Base-by-base conservation (phyloP, 192 early-diverging fungal species). In the Mycoemilia scoparia region DNA sequence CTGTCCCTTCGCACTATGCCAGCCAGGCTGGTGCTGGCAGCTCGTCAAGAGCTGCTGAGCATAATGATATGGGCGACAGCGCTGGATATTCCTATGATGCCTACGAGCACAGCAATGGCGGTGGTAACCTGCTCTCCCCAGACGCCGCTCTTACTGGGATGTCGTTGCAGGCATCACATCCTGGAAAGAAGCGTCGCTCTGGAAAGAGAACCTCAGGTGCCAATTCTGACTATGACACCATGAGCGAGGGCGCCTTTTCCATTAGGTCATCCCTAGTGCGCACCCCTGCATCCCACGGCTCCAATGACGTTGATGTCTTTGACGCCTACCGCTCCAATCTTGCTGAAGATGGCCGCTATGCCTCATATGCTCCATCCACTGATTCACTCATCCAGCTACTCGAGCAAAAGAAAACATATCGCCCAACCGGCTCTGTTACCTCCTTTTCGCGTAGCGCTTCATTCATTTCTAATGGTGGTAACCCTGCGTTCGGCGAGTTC, bases 341-440 rank as follows among this genome's bases (percentile, higher is more conserved):
- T 5, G 49, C 55, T 10, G 75, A 69, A 15, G 74, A 77, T 24
- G 71, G 70, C 7, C 69, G 77, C 26, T 81, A 81, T 40, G 74
- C 69, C 20, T 62, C 61, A 0, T 81, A 71, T 20, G 73, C 71
- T 4, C 67, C 77, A 1, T 77, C 77, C 0, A 69, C 73, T 10
- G 77, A 76, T 18, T 74, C 77, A 2, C 66, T 76, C 28, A 56
- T 76, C 20, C 68, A 73, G 22, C 51, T 74, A 41, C 47, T 81
- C 8, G 70, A 81, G 50, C 74, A 64, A 51, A 77, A 73, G 36
- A 67, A 67, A 29, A 43, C 54, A 3, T 67, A 61, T 49, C 58
- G 64, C 7, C 64, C 64, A 12, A 67, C 64, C 0, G 64, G 64
- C 35, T 67, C 64, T 35, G 59, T 67, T 32, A 61, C 64, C 6